Conservation (phyloP, 2,329 filamentous ascomycete species). For the Alternaria sp. region DNA sequence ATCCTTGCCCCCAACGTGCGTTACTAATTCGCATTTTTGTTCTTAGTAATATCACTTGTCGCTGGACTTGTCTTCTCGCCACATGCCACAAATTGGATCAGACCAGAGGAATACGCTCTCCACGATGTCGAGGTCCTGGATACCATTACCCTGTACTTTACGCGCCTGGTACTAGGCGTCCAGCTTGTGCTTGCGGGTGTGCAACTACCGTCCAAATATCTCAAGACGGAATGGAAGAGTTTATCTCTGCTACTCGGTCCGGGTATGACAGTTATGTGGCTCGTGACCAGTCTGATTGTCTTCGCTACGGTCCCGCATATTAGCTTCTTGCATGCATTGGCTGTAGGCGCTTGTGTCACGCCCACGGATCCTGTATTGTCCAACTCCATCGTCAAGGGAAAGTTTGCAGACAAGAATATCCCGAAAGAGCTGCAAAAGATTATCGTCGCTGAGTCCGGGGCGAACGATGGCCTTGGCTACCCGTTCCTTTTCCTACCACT, state of each 20-base stretch:
- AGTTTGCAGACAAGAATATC: conserved; percentile 90
- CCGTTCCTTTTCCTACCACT: conserved; percentile 86
- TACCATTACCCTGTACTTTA: conserved; percentile 81
- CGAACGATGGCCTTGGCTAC: conserved; percentile 89
- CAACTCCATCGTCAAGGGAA: conserved; percentile 91
- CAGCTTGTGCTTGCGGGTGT: conserved; percentile 89
- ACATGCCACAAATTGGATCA: conserved; percentile 76
- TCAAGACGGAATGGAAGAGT: conserved; percentile 79
- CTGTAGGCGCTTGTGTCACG: conserved; percentile 85
- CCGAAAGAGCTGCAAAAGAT: conserved; percentile 80
- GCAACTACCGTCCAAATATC: conserved; percentile 83
- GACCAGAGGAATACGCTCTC: conserved; percentile 75
- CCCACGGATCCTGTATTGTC: conserved; percentile 89
- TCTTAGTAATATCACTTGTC: conserved; percentile 79
- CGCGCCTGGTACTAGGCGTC: conserved; percentile 84
- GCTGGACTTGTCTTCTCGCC: conserved; percentile 82
- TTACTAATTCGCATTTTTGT: conserved; percentile 17
- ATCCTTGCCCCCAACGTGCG: neutral
- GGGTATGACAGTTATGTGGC: conserved; percentile 87
- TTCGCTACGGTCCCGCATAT: conserved; percentile 78
- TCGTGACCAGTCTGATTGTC: conserved; percentile 78
- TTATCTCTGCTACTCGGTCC: conserved; percentile 79
- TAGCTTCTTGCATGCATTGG: conserved; percentile 78
- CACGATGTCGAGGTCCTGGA: conserved; percentile 67
- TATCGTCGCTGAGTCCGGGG: conserved; percentile 74